Conservation (phyloP, 2,329 filamentous ascomycete species). For the Xylariaceae sp. region DNA sequence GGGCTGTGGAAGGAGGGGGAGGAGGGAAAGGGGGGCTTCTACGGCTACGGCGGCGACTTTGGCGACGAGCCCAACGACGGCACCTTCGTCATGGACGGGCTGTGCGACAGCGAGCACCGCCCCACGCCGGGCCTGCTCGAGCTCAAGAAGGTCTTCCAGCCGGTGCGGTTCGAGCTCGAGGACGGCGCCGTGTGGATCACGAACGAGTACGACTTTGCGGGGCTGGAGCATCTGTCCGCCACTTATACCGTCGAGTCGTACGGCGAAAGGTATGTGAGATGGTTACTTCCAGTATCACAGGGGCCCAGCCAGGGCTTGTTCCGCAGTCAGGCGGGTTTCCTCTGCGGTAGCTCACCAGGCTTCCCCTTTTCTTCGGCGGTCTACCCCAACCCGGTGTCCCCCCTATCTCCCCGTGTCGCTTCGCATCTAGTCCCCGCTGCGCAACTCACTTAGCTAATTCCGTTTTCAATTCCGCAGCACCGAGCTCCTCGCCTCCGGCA, state of each 20-base stretch:
- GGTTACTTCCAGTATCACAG: no score
- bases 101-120: conserved; percentile 38
- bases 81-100: conserved; percentile 46
- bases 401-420: no score
- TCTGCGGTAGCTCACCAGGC: conserved; percentile 18
- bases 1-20: conserved; percentile 35
- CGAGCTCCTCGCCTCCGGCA: no score
- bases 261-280: no score
- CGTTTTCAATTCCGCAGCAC: no score
- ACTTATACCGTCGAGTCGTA: no score
- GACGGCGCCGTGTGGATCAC: conserved; percentile 21
- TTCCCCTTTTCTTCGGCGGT: no score
- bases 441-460: no score
- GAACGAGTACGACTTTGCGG: conserved; percentile 35
- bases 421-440: conserved; percentile 16
- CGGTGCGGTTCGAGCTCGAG: conserved; percentile 34
- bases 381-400: no score
- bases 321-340: conserved; percentile 17
- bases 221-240: conserved; percentile 28
- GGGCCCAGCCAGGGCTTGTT: no score
- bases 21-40: conserved; percentile 34
- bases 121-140: conserved; percentile 35
- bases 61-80: conserved; percentile 30
- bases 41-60: conserved; percentile 43
- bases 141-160: conserved; percentile 40